Conservation (phyloP, 1,139 yeast species). For the Kazachstania sp. region DNA sequence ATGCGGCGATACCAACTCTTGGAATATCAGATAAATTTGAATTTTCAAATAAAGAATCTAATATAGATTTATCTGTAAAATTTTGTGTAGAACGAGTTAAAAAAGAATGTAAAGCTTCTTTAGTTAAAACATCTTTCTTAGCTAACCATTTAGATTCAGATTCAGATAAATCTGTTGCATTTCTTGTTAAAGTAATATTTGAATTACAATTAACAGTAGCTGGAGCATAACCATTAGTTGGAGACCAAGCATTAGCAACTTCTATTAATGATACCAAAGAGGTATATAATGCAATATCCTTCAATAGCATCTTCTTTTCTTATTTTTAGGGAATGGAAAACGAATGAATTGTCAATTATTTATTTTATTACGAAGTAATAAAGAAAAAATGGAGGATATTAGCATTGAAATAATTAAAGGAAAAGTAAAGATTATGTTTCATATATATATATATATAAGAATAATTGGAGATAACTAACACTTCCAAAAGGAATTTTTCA, state of each 20-base stretch:
- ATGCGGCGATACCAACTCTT: slow-evolving; percentile 61
- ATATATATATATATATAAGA: no score
- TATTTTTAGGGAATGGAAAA: neutral
- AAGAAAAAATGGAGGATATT: no score
- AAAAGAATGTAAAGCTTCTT: slow-evolving; percentile 46
- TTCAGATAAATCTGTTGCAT: slow-evolving; percentile 8
- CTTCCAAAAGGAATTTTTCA: no score
- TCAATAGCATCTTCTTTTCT: neutral
- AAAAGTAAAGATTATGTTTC: no score
- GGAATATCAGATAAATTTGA: slow-evolving; percentile 30
- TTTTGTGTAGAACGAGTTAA: slow-evolving; percentile 41
- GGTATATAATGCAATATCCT: neutral
- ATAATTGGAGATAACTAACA: no score
- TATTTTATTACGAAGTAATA: no score
- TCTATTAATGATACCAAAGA: neutral
- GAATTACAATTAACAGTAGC: slow-evolving; percentile 49
- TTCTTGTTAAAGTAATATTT: slow-evolving; percentile 31
- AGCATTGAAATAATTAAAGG: no score
- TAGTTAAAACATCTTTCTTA: slow-evolving; percentile 45
- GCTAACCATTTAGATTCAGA: slow-evolving; percentile 28
- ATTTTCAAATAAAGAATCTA: slow-evolving; percentile 22
- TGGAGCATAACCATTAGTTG: slow-evolving; percentile 61
- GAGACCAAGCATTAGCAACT: slow-evolving; percentile 33
- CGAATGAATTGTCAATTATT: no score
- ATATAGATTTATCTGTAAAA: slow-evolving; percentile 36